These are phyloP conservation scores for Setomelanomma holmii DNA, from an alignment of 2,329 filamentous ascomycete genomes.

Conservation along the genomic window DNA sequence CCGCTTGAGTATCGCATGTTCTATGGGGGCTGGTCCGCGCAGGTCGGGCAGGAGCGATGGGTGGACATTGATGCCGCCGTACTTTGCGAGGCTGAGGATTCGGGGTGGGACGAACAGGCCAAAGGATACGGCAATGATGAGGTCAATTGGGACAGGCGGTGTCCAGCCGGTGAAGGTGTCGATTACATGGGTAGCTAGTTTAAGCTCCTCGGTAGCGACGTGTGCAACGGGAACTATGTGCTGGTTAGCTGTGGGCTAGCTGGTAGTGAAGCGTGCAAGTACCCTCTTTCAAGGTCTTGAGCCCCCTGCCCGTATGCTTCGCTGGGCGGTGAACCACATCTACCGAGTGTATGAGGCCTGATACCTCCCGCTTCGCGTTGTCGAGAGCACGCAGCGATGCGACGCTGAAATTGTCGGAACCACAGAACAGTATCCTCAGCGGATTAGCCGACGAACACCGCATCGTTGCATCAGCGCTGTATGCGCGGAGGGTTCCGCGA, in stretches of 20 bases:
- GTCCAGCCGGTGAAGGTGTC: conserved; percentile 86
- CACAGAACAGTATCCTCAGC: conserved; percentile 89
- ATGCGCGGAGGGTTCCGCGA: neutral
- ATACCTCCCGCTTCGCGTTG: conserved; percentile 58
- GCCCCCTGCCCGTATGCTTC: conserved; percentile 77
- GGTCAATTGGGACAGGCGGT: conserved; percentile 58
- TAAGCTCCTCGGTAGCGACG: conserved; percentile 66
- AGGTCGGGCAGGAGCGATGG: conserved; percentile 89
- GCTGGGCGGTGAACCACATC: conserved; percentile 84
- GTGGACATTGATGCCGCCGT: conserved; percentile 92
- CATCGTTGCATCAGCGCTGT: neutral
- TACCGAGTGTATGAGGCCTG: conserved; percentile 65
- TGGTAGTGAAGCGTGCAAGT: conserved; percentile 24
- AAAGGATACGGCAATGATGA: conserved; percentile 93
- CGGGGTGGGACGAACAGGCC: conserved; percentile 84
- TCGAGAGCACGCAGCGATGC: conserved; percentile 75
- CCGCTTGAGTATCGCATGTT: conserved; percentile 76
- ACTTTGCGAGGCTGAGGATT: conserved; percentile 72
- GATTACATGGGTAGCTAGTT: conserved; percentile 73
- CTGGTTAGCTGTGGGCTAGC: conserved; percentile 19
- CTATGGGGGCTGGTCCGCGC: conserved; percentile 83
- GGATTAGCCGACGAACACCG: no score
- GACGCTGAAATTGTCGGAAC: conserved; percentile 89
- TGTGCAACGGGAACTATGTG: conserved; percentile 73
- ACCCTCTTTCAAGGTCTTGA: conserved; percentile 74